phyloP scores from a whole-genome alignment of 495 filamentous ascomycete species.

The Aspergillus saccharolyticus region DNA sequence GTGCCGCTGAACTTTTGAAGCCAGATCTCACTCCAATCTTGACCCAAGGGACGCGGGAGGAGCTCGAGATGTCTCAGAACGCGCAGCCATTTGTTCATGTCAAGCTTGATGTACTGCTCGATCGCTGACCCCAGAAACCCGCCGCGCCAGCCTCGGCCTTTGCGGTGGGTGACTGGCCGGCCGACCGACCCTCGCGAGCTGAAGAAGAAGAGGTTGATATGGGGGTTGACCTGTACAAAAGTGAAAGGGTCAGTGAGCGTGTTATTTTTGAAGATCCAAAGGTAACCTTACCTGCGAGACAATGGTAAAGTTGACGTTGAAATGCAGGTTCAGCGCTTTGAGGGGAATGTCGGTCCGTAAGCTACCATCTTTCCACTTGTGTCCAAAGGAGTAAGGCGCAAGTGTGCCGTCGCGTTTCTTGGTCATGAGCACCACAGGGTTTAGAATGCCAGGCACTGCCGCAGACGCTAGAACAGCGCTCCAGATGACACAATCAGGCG shows the following conservation, averaged over 20 bases:
- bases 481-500: conserved; percentile 97
- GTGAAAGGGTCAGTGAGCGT: conserved; percentile 11
- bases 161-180: conserved; percentile 88
- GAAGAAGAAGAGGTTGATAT: conserved; percentile 98
- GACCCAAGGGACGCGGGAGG: conserved; percentile 81
- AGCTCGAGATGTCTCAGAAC: conserved; percentile 88
- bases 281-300: conserved; percentile 62
- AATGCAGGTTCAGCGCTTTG: conserved; percentile 87
- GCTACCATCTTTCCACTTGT: conserved; percentile 98
- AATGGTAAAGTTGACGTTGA: conserved; percentile 96
- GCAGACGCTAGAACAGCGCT: conserved; percentile 92
- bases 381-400: conserved; percentile 82
- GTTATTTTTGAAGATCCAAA: not conserved
- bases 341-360: conserved; percentile 93
- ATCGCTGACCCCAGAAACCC: conserved; percentile 88
- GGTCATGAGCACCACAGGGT: conserved; percentile 95
- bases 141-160: conserved; percentile 90
- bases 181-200: conserved; percentile 87
- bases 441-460: conserved; percentile 91
- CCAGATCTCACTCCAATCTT: conserved; percentile 96
- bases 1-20: conserved; percentile 91
- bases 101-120: conserved; percentile 92
- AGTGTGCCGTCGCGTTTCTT: conserved; percentile 74
- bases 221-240: conserved; percentile 68
- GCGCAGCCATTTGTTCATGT: conserved; percentile 94